A percentile compares a stretch with the other conserved stretches of the same genome.
Conservation (phyloP, 2,329 filamentous ascomycete genomes). For the Fusarium agapanthi region DNA sequence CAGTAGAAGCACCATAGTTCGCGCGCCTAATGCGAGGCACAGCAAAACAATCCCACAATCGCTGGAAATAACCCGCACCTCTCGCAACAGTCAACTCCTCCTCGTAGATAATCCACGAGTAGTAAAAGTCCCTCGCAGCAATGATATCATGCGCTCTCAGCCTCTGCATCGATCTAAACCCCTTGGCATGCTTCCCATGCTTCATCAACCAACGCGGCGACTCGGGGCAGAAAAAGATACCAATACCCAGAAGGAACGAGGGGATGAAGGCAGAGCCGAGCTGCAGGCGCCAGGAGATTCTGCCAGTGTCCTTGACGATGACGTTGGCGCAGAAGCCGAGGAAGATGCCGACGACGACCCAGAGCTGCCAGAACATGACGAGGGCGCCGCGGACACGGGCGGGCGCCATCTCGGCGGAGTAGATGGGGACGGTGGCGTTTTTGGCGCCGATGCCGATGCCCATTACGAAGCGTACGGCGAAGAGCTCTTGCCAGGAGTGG, state of each 20-base stretch:
- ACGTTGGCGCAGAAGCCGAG: conserved; percentile 62
- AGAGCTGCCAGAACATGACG: conserved; percentile 77
- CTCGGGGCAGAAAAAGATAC: conserved; percentile 72
- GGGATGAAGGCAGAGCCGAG: conserved; percentile 66
- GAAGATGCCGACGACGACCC: conserved; percentile 49
- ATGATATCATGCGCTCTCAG: conserved; percentile 62
- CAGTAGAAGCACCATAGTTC: conserved; percentile 77
- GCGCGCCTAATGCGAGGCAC: conserved; percentile 75
- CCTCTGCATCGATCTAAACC: conserved; percentile 60
- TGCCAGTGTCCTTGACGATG: conserved; percentile 61
- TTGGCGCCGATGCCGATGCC: conserved; percentile 75
- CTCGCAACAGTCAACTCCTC: conserved; percentile 43
- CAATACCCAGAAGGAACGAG: conserved; percentile 59
- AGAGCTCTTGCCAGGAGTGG: conserved; percentile 71
- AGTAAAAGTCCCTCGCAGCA: conserved; percentile 66
- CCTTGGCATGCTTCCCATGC: conserved; percentile 65
- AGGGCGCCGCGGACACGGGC: conserved; percentile 73
- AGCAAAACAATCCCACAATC: conserved; percentile 66
- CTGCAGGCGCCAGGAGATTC: conserved; percentile 69
- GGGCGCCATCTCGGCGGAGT: conserved; percentile 76
- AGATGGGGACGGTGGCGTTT: conserved; percentile 72
- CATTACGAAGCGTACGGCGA: conserved; percentile 71
- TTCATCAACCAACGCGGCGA: conserved; percentile 71
- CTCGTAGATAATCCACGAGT: conserved; percentile 51
- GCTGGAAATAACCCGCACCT: conserved; percentile 44